Evolutionary conservation across 306 rosid genomes (phyloP).

Genomic region (Sphenostylis stenocarpa): DNA sequence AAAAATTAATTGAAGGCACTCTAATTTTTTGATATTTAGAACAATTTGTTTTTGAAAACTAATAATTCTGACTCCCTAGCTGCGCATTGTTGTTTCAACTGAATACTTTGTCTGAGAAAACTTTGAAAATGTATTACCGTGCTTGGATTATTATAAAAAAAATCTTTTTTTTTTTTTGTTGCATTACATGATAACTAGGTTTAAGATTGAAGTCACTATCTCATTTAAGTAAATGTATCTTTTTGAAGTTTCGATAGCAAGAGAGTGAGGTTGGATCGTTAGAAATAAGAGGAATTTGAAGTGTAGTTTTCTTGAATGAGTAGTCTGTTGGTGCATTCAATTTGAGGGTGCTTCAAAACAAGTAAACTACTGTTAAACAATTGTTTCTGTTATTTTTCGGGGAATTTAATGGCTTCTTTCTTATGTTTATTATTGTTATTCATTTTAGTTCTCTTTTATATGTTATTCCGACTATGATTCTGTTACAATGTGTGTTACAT

Average conservation of each 20-base stretch:
- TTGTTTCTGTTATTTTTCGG: slow-evolving; percentile 1
- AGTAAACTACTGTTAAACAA: not conserved
- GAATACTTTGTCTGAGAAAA: not conserved
- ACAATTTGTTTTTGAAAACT: not conserved
- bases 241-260: not conserved
- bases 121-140: not conserved
- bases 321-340: slow-evolving; percentile 12
- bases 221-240: not conserved
- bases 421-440: not conserved
- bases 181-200: not conserved
- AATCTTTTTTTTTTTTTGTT: not conserved
- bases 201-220: not conserved
- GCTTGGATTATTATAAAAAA: not conserved
- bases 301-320: not conserved
- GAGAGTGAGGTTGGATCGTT: not conserved
- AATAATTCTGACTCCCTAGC: slow-evolving; percentile 6
- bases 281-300: not conserved
- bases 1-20: not conserved
- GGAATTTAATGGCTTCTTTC: not conserved
- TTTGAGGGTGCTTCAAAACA: not conserved
- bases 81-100: not conserved
- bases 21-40: not conserved
- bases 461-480: not conserved
- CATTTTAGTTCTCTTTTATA: slow-evolving; percentile 7
- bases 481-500: slow-evolving; percentile 13